These are phyloP conservation scores for Taphrina flavorubra DNA, from an alignment of 1,139 yeast species.

Conservation along the genomic window DNA sequence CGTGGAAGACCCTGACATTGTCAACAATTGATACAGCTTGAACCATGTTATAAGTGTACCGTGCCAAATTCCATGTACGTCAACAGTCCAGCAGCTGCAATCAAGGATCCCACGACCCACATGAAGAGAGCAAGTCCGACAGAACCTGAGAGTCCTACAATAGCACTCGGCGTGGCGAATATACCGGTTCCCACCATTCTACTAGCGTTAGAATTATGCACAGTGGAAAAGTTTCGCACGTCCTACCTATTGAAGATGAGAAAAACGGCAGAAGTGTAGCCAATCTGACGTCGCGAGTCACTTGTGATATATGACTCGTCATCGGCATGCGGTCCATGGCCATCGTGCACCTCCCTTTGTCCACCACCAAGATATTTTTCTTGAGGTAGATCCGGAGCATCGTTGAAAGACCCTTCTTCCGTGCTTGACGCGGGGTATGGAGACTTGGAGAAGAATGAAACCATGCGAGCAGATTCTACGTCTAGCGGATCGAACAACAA, in stretches of 20 bases:
- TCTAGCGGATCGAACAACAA: no score
- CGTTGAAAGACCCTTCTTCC: no score
- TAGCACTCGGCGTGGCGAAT: slow-evolving; percentile 82
- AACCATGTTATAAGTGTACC: slow-evolving; percentile 48
- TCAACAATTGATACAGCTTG: background rate
- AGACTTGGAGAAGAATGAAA: no score
- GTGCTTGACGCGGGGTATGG: no score
- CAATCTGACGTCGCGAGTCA: slow-evolving; percentile 22
- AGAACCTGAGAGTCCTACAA: slow-evolving; percentile 70
- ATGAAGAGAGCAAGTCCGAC: slow-evolving; percentile 73
- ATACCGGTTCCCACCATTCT: slow-evolving; percentile 90
- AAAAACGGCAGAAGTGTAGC: slow-evolving; percentile 21
- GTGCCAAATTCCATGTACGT: slow-evolving; percentile 86
- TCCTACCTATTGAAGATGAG: slow-evolving; percentile 2
- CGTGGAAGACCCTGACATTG: slow-evolving; percentile 62
- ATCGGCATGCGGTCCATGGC: background rate
- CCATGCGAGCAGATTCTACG: no score
- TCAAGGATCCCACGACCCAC: slow-evolving; percentile 78
- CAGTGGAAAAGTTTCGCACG: no score
- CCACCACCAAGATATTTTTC: no score
- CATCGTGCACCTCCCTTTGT: no score
- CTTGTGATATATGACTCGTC: slow-evolving; percentile 2
- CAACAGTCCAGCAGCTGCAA: slow-evolving; percentile 74
- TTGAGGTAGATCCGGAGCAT: no score
- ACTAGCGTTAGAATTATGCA: slow-evolving; percentile 25